Conservation (phyloP, 31 red algal genomes). For the Asparagopsis taxiformis region DNA sequence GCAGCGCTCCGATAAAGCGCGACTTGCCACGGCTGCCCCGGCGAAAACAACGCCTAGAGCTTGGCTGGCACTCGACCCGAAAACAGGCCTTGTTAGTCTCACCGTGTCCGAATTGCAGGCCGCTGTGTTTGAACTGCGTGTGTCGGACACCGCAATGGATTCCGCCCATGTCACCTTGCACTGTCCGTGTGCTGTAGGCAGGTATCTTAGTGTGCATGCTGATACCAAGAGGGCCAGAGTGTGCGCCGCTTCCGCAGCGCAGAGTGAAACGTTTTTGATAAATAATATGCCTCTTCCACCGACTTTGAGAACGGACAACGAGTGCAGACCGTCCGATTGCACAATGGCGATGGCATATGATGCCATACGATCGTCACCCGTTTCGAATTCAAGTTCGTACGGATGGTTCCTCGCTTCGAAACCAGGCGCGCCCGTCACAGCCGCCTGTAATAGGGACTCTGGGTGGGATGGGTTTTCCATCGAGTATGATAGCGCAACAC, state of each 20-base stretch:
- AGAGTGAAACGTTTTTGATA: conserved; percentile 30
- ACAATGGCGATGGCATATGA: conserved; percentile 31
- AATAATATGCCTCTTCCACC: conserved; percentile 46
- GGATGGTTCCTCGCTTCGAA: conserved; percentile 50
- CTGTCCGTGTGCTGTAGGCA: conserved; percentile 30
- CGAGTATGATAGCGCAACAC: conserved; percentile 50
- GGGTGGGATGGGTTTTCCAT: conserved; percentile 55
- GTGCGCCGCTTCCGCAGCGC: background rate
- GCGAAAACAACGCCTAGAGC: conserved; percentile 27
- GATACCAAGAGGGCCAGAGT: conserved; percentile 33
- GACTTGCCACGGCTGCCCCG: conserved; percentile 35
- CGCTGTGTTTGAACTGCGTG: conserved; percentile 31
- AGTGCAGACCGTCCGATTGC: conserved; percentile 6
- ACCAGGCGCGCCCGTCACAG: conserved; percentile 12
- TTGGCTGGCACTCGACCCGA: conserved; percentile 43
- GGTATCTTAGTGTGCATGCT: conserved; percentile 25
- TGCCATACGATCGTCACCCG: conserved; percentile 1
- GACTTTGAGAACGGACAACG: background rate
- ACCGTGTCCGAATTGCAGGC: conserved; percentile 22
- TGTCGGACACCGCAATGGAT: conserved; percentile 6
- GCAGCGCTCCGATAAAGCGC: conserved; percentile 19
- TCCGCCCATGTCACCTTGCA: conserved; percentile 10
- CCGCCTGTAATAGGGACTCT: conserved; percentile 23
- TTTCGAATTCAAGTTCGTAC: conserved; percentile 29
- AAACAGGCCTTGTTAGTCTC: conserved; percentile 32